phyloP scores from a whole-genome alignment of 2,329 filamentous ascomycete genomes.

The Calycina marina region DNA sequence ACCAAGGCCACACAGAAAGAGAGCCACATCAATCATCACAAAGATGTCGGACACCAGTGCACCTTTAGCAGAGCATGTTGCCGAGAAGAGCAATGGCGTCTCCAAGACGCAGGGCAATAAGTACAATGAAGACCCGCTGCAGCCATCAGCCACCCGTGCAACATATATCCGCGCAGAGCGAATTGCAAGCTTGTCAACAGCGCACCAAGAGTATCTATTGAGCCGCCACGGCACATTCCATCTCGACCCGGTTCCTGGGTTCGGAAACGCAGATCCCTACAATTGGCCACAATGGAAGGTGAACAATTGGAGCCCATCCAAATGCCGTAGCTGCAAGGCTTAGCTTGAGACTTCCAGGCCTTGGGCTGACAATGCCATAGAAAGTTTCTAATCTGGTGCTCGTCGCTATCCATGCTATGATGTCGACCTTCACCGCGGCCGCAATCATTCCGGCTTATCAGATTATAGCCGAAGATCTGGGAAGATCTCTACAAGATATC shows the following conservation, averaged over 20 bases:
- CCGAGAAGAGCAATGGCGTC: too few species aligned
- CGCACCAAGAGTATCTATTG: constrained; percentile 6
- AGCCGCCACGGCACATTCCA: constrained; percentile 6
- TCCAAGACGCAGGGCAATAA: too few species aligned
- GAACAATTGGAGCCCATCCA: too few species aligned
- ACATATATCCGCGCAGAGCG: too few species aligned
- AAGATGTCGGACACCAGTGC: too few species aligned
- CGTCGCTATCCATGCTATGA: constrained; percentile 36
- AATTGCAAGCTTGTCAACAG: constrained; percentile 2
- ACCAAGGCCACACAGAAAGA: too few species aligned
- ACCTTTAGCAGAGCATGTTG: too few species aligned
- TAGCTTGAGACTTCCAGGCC: too few species aligned
- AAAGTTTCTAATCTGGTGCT: constrained; percentile 33
- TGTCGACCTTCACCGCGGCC: constrained; percentile 36
- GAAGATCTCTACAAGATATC: constrained; percentile 27
- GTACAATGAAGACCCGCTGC: too few species aligned
- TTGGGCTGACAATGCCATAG: constrained; percentile 15
- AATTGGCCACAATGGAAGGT: constrained; percentile 1
- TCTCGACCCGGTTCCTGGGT: constrained; percentile 6
- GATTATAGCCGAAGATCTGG: constrained; percentile 30
- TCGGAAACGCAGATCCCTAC: neutral
- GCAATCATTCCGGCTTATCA: constrained; percentile 35
- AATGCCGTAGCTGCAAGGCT: too few species aligned
- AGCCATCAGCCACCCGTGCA: too few species aligned
- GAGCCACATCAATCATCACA: too few species aligned